Base-by-base conservation (phyloP, 202 grass and related monocot species). In the Musa balbisiana region DNA sequence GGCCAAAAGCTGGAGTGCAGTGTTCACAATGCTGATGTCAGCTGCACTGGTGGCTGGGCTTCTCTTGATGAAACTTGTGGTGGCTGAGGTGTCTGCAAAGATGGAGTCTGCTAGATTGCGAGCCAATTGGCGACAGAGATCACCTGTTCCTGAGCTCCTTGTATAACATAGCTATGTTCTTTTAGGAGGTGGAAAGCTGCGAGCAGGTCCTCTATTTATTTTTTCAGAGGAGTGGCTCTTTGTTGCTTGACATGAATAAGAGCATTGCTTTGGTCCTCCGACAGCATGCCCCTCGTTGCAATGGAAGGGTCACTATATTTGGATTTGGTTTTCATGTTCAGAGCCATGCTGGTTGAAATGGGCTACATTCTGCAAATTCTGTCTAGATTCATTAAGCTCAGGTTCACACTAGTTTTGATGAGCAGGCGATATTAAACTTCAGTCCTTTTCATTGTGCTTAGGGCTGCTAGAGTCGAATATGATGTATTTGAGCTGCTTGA, bases 1-100 rank as follows among this genome's bases (percentile, higher is more conserved):
- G 0, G 33, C 84, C 50, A 86, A 66, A 62, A 97, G 90, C 78
- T 97, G 93, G 93, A 84, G 80, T 75, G 88, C 84, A 24, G 93
- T 93, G 77, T 97, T 97, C 86, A 93, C 86, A 3, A 91, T 97
- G 90, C 86, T 97, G 3, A 97, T 97, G 93, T 85, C 33, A 20
- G 92, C 93, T 0, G 93, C 93, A 26, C 82, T 93, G 71, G 49
- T 97, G 63, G 90, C 90, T 0, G 90, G 93, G 20, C 55, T 97
- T 79, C 79, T 97, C 53, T 67, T 97, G 62, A 84, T 88, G 10
- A 89, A 75, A 69, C 86, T 97, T 14, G 90, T 97, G 12, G 25
- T 86, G 54, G 88, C 90, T 0, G 93, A 97, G 79, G 73, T 93
- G 26, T 74, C 16, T 19, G 84, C 81, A 3, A 97, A 93, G 88